Conservation (phyloP, 2,329 filamentous ascomycete species). For the Scortechinia acanthostroma region DNA sequence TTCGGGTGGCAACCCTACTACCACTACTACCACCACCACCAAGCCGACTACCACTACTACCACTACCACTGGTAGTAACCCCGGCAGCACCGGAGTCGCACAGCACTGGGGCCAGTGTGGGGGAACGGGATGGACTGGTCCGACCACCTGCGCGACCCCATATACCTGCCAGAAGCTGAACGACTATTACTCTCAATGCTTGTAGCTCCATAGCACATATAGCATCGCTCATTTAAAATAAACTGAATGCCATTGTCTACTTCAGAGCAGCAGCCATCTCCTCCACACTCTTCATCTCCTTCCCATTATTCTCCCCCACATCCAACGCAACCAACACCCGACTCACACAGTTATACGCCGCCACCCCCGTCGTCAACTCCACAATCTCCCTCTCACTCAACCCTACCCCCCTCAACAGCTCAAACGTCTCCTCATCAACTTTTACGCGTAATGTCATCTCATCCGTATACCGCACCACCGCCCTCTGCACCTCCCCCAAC, state of each 20-base stretch:
- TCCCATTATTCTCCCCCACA: not conserved
- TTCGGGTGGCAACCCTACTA: not conserved
- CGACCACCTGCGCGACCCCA: conserved; percentile 21
- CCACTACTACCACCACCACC: too few species aligned
- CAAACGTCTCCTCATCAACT: not conserved
- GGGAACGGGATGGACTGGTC: conserved; percentile 22
- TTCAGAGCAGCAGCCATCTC: not conserved
- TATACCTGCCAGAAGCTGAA: conserved; percentile 26
- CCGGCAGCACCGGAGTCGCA: conserved; percentile 5
- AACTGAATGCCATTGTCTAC: too few species aligned
- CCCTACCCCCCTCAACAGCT: not conserved
- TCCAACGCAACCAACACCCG: not conserved
- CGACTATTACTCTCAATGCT: conserved; percentile 31
- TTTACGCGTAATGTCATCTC: not conserved
- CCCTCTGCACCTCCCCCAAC: not conserved
- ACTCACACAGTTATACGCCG: not conserved
- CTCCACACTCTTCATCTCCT: not conserved
- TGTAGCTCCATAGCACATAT: too few species aligned
- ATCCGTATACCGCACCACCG: not conserved
- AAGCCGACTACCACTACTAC: too few species aligned
- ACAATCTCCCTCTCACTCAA: not conserved
- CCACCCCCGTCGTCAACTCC: not conserved
- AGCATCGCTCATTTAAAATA: too few species aligned
- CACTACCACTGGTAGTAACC: too few species aligned
- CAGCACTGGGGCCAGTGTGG: conserved; percentile 27